Conservation (phyloP, 2,329 filamentous ascomycete species). For the Aureobasidium melanogenum region DNA sequence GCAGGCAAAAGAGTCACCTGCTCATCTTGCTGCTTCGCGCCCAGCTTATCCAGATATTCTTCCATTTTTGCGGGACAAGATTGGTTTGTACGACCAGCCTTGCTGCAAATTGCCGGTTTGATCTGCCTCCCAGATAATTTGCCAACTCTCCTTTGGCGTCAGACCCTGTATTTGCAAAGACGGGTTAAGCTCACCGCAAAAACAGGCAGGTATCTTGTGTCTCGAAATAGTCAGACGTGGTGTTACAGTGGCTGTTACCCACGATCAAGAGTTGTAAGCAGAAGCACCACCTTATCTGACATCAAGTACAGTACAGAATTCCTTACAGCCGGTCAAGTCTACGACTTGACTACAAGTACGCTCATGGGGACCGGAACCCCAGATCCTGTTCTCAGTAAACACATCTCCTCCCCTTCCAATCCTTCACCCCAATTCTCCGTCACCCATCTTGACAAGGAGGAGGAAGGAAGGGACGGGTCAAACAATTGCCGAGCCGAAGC, state of each 20-base stretch:
- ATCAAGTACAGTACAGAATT: background rate
- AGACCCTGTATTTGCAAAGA: background rate
- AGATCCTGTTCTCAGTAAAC: background rate
- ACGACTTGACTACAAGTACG: background rate
- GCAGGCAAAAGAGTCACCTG: constrained; percentile 2
- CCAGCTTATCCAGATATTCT: background rate
- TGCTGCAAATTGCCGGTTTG: background rate
- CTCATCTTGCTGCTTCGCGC: background rate
- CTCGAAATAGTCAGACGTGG: background rate
- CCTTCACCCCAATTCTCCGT: too few relatives aligned
- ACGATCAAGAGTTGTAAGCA: background rate
- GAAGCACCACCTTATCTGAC: background rate
- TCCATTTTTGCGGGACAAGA: background rate
- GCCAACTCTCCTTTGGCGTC: background rate
- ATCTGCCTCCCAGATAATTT: background rate
- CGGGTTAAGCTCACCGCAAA: background rate
- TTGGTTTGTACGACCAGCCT: background rate
- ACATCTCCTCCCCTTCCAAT: background rate
- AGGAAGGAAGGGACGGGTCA: background rate
- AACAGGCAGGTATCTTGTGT: background rate
- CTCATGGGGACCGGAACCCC: background rate
- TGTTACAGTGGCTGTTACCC: background rate
- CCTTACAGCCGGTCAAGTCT: background rate
- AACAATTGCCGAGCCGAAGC: background rate
- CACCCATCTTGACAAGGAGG: background rate